Conservation (phyloP, 352 stramenopile genomes). For the Globisporangium iwayamae region DNA sequence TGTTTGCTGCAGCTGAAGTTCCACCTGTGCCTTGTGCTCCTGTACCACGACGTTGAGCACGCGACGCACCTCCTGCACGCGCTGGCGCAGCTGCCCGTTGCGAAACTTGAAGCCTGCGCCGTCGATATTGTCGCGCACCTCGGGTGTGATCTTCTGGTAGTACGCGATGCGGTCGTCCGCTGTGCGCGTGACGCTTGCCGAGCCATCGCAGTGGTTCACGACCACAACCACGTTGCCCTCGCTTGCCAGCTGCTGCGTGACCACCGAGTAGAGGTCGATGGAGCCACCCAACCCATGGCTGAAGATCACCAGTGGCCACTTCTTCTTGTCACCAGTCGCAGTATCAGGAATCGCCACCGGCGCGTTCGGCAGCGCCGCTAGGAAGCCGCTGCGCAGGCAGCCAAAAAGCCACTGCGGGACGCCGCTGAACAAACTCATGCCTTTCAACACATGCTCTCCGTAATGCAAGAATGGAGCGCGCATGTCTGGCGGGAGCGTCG, state of each 20-base stretch:
- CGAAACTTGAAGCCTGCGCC: slow-evolving; percentile 56
- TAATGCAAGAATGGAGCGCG: slow-evolving; percentile 43
- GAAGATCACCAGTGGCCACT: slow-evolving; percentile 59
- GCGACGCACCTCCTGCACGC: slow-evolving; percentile 44
- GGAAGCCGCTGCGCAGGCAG: slow-evolving; percentile 43
- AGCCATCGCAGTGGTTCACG: slow-evolving; percentile 64
- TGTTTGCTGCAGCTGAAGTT: background rate
- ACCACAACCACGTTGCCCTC: slow-evolving; percentile 54
- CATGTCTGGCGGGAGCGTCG: background rate
- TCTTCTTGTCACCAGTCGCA: slow-evolving; percentile 2
- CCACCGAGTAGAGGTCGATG: slow-evolving; percentile 57
- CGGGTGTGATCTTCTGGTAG: slow-evolving; percentile 51
- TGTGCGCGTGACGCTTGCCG: slow-evolving; percentile 44
- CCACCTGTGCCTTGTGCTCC: slow-evolving; percentile 12
- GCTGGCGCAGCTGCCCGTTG: slow-evolving; percentile 51
- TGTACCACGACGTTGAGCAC: slow-evolving; percentile 36
- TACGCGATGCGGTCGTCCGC: slow-evolving; percentile 44
- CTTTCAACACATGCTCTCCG: slow-evolving; percentile 45
- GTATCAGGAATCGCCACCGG: slow-evolving; percentile 22
- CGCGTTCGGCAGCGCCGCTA: slow-evolving; percentile 39
- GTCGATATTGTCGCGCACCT: slow-evolving; percentile 42
- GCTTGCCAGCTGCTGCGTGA: slow-evolving; percentile 69
- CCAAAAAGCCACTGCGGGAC: slow-evolving; percentile 53
- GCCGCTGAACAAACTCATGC: slow-evolving; percentile 43
- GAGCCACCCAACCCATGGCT: slow-evolving; percentile 57